Conservation (phyloP, 495 filamentous ascomycete species). For the Cudoniella acicularis region DNA sequence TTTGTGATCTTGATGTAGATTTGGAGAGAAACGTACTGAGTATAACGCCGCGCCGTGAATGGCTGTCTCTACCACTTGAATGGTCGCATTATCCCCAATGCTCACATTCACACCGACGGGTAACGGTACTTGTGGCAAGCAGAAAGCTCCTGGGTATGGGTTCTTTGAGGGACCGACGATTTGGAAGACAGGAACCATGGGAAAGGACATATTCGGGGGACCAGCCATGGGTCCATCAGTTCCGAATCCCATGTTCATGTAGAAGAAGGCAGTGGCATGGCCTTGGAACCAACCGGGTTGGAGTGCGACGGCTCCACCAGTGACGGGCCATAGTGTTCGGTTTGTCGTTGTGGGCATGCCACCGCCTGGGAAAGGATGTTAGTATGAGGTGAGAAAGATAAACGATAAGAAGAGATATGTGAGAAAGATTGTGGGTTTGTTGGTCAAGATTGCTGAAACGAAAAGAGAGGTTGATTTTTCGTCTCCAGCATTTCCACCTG, state of each 20-base stretch:
- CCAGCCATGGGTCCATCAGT: slow-evolving; percentile 51
- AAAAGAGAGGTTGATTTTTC: no score
- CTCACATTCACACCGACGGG: slow-evolving; percentile 69
- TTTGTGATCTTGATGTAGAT: not conserved
- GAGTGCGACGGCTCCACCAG: slow-evolving; percentile 78
- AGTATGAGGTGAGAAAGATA: slow-evolving; percentile 5
- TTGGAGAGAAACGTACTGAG: slow-evolving; percentile 66
- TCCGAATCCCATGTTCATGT: slow-evolving; percentile 92
- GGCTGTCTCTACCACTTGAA: slow-evolving; percentile 88
- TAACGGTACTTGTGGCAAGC: slow-evolving; percentile 85
- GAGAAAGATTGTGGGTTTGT: no score
- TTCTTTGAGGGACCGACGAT: slow-evolving; percentile 78
- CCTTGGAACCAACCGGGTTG: slow-evolving; percentile 95
- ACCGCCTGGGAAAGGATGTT: slow-evolving; percentile 58
- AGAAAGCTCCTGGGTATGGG: slow-evolving; percentile 82
- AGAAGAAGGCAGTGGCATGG: slow-evolving; percentile 79
- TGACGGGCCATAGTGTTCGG: slow-evolving; percentile 86
- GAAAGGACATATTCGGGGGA: slow-evolving; percentile 85
- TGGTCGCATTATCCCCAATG: slow-evolving; percentile 85
- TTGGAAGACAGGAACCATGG: slow-evolving; percentile 80
- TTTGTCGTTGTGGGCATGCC: slow-evolving; percentile 76
- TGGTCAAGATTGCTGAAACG: no score
- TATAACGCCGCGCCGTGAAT: slow-evolving; percentile 86
- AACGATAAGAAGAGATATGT: not conserved
- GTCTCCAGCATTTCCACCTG: not conserved